Evolutionary conservation across 2,329 filamentous ascomycete species (phyloP).

Genomic region (Talaromyces sp.): DNA sequence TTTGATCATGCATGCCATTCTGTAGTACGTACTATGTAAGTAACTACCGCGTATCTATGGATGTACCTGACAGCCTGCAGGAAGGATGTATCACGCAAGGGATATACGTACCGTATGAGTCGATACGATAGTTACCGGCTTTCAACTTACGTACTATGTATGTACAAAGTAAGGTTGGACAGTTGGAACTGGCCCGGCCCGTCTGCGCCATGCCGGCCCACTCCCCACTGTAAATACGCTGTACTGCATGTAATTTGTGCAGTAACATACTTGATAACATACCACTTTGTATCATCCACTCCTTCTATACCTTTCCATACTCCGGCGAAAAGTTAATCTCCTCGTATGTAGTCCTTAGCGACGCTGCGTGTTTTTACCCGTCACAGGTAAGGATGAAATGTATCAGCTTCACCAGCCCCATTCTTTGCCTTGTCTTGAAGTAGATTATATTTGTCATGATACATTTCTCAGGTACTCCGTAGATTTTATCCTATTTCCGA

Average conservation of each 20-base stretch:
- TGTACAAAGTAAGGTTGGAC: background rate
- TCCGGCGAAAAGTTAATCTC: background rate
- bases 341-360: background rate
- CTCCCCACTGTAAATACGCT: background rate
- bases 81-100: slow-evolving; percentile 11
- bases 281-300: slow-evolving; percentile 2
- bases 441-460: background rate
- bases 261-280: slow-evolving; percentile 1
- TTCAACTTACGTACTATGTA: background rate
- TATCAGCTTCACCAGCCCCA: slow-evolving; percentile 11
- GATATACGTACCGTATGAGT: background rate
- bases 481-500: background rate
- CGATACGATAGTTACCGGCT: background rate
- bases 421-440: background rate
- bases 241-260: background rate
- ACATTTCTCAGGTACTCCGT: background rate
- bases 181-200: slow-evolving; percentile 12
- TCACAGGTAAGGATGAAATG: slow-evolving; percentile 11
- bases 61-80: slow-evolving; percentile 18
- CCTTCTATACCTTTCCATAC: slow-evolving; percentile 6
- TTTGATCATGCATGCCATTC: slow-evolving; percentile 16
- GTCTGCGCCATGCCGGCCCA: slow-evolving; percentile 14
- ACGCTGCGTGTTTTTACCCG: background rate
- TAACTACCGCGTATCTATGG: background rate
- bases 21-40: slow-evolving; percentile 4